Conservation (phyloP, 129 eudicot species). For the Apium graveolens region DNA sequence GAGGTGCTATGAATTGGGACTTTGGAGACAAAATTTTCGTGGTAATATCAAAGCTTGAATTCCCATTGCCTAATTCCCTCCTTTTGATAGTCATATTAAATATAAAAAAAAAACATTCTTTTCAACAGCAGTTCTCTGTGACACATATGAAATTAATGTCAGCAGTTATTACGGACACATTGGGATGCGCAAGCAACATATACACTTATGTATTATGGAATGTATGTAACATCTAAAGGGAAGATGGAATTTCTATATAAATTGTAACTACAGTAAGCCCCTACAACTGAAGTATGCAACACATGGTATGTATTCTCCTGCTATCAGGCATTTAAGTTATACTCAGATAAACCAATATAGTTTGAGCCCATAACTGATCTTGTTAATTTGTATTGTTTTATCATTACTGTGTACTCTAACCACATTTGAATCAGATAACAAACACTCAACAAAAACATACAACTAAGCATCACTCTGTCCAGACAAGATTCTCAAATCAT, state of each 20-base stretch:
- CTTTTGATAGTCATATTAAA: neutral
- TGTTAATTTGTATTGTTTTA: neutral
- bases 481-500: constrained; percentile 13
- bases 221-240: neutral
- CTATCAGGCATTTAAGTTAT: neutral
- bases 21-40: neutral
- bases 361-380: neutral
- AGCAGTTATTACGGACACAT: neutral
- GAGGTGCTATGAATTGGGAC: neutral
- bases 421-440: neutral
- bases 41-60: neutral
- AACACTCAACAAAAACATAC: neutral
- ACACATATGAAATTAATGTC: neutral
- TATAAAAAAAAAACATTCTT: neutral
- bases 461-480: neutral
- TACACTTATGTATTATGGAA: neutral
- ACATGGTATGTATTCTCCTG: neutral
- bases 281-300: neutral
- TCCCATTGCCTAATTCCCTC: neutral
- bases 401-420: neutral
- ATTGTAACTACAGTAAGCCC: neutral
- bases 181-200: neutral
- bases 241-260: neutral
- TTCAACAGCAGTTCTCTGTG: neutral
- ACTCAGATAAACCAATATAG: neutral